Evolutionary conservation across 1,284 basidiomycete genomes (phyloP).

Genomic region (Somion occarium): DNA sequence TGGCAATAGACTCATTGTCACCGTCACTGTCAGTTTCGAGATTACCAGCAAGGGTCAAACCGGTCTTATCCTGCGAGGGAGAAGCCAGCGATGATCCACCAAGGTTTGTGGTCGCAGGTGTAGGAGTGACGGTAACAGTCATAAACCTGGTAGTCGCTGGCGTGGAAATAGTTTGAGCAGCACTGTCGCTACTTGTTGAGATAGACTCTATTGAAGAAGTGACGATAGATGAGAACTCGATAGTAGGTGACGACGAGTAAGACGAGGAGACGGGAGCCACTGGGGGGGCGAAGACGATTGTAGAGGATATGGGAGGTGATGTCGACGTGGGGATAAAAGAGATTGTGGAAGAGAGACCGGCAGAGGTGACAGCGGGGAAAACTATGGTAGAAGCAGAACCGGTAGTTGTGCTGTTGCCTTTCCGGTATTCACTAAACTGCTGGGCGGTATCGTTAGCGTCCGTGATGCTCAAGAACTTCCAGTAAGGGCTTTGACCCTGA

Average conservation of each 20-base stretch:
- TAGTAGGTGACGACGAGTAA: too few species aligned
- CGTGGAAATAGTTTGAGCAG: not conserved
- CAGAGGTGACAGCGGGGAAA: not conserved
- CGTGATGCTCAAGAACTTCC: conserved; percentile 4
- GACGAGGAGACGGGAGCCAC: not conserved
- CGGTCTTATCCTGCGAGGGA: not conserved
- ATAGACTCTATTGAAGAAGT: not conserved
- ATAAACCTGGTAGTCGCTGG: conserved; percentile 8
- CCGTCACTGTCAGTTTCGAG: conserved; percentile 12
- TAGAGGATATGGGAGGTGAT: too few species aligned
- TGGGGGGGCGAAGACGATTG: too few species aligned
- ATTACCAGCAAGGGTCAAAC: conserved; percentile 7
- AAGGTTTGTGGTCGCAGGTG: conserved; percentile 10
- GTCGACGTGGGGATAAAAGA: not conserved
- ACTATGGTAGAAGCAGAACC: not conserved
- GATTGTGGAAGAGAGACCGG: not conserved
- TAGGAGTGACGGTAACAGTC: conserved; percentile 10
- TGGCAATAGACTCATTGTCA: conserved; percentile 12
- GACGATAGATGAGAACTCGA: not conserved
- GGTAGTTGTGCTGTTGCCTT: not conserved
- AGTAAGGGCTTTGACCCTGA: not conserved
- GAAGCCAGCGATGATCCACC: conserved; percentile 3
- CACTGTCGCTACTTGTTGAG: not conserved
- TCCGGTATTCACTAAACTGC: conserved; percentile 2
- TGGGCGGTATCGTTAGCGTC: not conserved